Percentiles rank a stretch among this genome's conserved stretches.
phyloP scores from a whole-genome alignment of 495 filamentous ascomycete genomes.

The Rhizodiscina lignyota region DNA sequence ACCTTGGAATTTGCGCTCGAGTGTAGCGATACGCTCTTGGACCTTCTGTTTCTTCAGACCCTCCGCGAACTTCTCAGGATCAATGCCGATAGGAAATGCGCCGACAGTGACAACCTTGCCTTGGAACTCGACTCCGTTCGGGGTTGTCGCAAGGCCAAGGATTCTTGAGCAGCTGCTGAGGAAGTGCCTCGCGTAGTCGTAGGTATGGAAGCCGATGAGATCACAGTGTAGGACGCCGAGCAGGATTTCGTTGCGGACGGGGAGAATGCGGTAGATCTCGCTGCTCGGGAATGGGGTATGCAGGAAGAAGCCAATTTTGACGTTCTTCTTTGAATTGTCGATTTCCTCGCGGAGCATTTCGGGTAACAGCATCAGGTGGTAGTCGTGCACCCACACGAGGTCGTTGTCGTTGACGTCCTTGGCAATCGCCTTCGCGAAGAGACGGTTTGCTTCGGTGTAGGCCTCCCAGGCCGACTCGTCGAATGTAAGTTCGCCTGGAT shows the following conservation, averaged over 20 bases:
- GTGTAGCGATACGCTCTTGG: slow-evolving; percentile 54
- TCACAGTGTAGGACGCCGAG: slow-evolving; percentile 70
- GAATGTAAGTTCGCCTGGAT: slow-evolving; percentile 83
- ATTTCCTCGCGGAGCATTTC: slow-evolving; percentile 68
- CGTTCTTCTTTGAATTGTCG: slow-evolving; percentile 48
- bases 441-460: slow-evolving; percentile 68
- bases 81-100: slow-evolving; percentile 87
- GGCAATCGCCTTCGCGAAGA: slow-evolving; percentile 67
- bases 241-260: slow-evolving; percentile 69
- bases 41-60: slow-evolving; percentile 68
- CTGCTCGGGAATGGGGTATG: slow-evolving; percentile 89
- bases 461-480: slow-evolving; percentile 76
- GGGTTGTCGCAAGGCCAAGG: slow-evolving; percentile 61
- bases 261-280: slow-evolving; percentile 82
- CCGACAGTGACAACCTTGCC: slow-evolving; percentile 58
- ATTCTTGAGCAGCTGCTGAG: slow-evolving; percentile 70
- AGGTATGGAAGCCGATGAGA: slow-evolving; percentile 86
- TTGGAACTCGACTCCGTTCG: slow-evolving; percentile 64
- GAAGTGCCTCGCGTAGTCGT: slow-evolving; percentile 86
- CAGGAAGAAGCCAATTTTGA: slow-evolving; percentile 87
- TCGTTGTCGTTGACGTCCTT: slow-evolving; percentile 60
- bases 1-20: slow-evolving; percentile 70
- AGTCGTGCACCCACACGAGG: slow-evolving; percentile 92
- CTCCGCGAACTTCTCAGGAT: slow-evolving; percentile 87
- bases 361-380: slow-evolving; percentile 86